phyloP scores from a whole-genome alignment of 2,329 filamentous ascomycete species.

The Apiospora phragmitis region DNA sequence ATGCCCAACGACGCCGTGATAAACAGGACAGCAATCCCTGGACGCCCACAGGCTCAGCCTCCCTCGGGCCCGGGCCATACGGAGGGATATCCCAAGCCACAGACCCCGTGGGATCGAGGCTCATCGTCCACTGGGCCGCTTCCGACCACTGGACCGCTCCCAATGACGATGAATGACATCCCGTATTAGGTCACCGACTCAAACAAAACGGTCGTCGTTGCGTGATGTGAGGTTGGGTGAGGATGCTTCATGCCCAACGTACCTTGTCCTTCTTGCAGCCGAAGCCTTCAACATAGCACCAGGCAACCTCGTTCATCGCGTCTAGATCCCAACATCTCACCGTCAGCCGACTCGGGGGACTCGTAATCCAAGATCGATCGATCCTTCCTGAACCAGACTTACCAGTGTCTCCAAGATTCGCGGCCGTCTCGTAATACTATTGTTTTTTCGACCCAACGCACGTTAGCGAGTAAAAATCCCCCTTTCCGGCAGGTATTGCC shows the following conservation, averaged over 20 bases:
- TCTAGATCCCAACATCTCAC: conserved; percentile 50
- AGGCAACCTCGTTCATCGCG: conserved; percentile 94
- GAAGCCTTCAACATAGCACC: conserved; percentile 97
- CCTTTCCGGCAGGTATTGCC: neutral
- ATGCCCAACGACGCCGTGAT: conserved; percentile 37
- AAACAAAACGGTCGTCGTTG: neutral
- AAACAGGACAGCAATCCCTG: neutral
- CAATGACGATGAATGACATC: neutral
- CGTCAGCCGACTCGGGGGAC: conserved; percentile 5
- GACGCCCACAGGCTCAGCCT: neutral
- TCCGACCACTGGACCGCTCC: neutral
- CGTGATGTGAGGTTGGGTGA: conserved; percentile 27
- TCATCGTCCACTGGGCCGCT: neutral
- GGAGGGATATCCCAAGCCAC: neutral
- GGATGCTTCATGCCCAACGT: conserved; percentile 43
- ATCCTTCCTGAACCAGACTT: conserved; percentile 29
- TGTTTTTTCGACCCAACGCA: conserved; percentile 21
- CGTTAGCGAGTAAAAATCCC: neutral
- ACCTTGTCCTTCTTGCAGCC: conserved; percentile 99
- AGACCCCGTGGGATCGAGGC: neutral
- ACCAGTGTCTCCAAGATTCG: conserved; percentile 89
- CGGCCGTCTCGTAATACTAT: conserved; percentile 97
- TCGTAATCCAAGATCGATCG: conserved; percentile 25
- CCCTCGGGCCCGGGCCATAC: neutral
- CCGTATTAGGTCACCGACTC: neutral